phyloP scores from a whole-genome alignment of 495 filamentous ascomycete species.

The Penicillium mononematosum region DNA sequence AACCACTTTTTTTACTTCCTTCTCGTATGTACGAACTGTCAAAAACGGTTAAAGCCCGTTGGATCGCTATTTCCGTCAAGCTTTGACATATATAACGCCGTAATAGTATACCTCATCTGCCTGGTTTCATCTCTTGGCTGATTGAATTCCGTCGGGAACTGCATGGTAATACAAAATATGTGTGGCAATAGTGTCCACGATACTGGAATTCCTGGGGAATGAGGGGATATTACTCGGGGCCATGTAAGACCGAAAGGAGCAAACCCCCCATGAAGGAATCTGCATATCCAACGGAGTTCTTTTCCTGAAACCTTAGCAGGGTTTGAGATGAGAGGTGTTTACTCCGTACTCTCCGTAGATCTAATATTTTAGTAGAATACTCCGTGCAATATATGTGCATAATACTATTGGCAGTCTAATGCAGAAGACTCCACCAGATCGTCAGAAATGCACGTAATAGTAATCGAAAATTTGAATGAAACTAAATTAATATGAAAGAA shows the following conservation, averaged over 20 bases:
- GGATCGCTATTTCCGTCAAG: not conserved
- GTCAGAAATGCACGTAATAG: not conserved
- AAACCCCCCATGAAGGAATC: not conserved
- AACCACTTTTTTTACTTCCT: not conserved
- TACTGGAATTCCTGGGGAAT: not conserved
- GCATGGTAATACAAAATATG: too few species aligned
- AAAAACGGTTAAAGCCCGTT: not conserved
- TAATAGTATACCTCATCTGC: not conserved
- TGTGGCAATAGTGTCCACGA: not conserved
- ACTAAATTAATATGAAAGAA: too few species aligned
- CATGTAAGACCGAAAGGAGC: not conserved
- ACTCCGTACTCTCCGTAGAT: too few species aligned
- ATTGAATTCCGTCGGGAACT: not conserved
- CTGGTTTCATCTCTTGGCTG: not conserved
- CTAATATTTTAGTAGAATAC: too few species aligned
- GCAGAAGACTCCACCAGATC: not conserved
- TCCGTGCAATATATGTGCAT: too few species aligned
- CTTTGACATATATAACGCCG: not conserved
- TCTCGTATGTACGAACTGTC: not conserved
- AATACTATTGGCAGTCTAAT: not conserved
- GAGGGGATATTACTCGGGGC: not conserved
- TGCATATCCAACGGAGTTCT: not conserved
- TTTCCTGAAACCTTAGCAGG: not conserved
- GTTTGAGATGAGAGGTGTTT: not conserved
- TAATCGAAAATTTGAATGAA: too few species aligned